A percentile compares a stretch with the other conserved stretches of the same genome.
phyloP scores from a whole-genome alignment of 768 basidiomycete species.

The Agaricus bisporus region DNA sequence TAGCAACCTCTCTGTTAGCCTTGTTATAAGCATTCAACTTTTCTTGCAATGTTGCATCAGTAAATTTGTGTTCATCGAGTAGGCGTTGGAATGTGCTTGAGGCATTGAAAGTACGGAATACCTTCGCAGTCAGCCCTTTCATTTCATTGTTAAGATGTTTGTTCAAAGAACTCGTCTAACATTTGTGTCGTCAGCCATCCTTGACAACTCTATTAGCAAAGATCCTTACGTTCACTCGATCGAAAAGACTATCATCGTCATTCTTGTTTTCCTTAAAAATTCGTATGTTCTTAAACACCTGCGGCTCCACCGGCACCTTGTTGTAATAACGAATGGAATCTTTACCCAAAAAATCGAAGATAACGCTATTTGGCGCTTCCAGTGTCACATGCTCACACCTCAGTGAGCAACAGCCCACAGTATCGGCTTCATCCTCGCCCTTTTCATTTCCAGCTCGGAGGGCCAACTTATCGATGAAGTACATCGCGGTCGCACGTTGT shows the following conservation, averaged over 20 bases:
- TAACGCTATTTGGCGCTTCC: conserved; percentile 77
- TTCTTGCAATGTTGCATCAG: conserved; percentile 79
- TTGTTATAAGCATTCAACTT: conserved; percentile 96
- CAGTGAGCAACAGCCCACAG: conserved; percentile 96
- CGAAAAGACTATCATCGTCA: conserved; percentile 85
- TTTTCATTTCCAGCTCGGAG: conserved; percentile 99
- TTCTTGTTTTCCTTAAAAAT: conserved; percentile 94
- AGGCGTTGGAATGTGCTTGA: conserved; percentile 93
- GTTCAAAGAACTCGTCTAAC: conserved; percentile 78
- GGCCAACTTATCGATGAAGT: conserved; percentile 95
- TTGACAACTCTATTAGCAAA: conserved; percentile 6
- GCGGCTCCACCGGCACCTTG: conserved; percentile 79
- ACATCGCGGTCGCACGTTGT: conserved; percentile 98
- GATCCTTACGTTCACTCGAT: conserved; percentile 84
- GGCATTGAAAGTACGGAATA: conserved; percentile 99
- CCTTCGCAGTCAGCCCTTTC: conserved; percentile 97
- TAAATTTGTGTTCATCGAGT: conserved; percentile 59
- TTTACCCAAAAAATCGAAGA: conserved; percentile 98
- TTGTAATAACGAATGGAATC: conserved; percentile 98
- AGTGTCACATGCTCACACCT: conserved; percentile 96
- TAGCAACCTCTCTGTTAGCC: conserved; percentile 94
- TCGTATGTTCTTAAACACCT: conserved; percentile 97
- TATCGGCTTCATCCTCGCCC: conserved; percentile 98
- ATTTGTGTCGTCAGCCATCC: conserved; percentile 15
- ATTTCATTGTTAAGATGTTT: conserved; percentile 91